Conservation (phyloP, 2,329 filamentous ascomycete species). For the Fonsecaea erecta region DNA sequence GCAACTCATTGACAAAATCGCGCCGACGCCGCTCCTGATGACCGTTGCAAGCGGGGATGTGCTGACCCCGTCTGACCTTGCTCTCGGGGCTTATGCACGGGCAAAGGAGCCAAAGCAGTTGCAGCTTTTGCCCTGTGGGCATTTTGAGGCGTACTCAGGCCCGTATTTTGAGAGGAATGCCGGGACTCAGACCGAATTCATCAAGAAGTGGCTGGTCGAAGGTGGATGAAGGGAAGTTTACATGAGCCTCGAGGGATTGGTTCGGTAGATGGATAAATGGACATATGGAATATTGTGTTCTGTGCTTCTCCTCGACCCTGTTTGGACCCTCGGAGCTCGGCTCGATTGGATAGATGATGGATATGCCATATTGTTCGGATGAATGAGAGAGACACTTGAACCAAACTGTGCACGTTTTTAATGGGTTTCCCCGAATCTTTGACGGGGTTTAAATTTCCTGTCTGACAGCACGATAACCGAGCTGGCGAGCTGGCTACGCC, state of each 20-base stretch:
- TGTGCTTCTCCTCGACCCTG: not conserved
- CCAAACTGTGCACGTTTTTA: not conserved
- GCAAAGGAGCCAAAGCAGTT: constrained; percentile 50
- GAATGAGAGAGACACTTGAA: not conserved
- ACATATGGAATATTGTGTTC: not conserved
- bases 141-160: constrained; percentile 49
- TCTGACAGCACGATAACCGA: not conserved
- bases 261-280: not conserved
- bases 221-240: not conserved
- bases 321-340: not conserved
- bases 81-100: constrained; percentile 44
- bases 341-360: not conserved
- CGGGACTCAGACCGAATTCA: constrained; percentile 42
- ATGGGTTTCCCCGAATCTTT: not conserved
- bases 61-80: constrained; percentile 43
- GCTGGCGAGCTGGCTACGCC: not conserved
- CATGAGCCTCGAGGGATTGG: not conserved
- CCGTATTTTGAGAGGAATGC: constrained; percentile 38
- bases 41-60: constrained; percentile 44
- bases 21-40: constrained; percentile 48
- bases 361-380: not conserved
- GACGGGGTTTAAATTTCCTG: not conserved
- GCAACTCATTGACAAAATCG: constrained; percentile 44
- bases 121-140: constrained; percentile 45
- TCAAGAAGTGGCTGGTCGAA: constrained; percentile 38